A percentile compares a stretch with the other conserved stretches of the same genome.
Conservation (phyloP, 805 yeast genomes). For the Candida cerambycidarum region DNA sequence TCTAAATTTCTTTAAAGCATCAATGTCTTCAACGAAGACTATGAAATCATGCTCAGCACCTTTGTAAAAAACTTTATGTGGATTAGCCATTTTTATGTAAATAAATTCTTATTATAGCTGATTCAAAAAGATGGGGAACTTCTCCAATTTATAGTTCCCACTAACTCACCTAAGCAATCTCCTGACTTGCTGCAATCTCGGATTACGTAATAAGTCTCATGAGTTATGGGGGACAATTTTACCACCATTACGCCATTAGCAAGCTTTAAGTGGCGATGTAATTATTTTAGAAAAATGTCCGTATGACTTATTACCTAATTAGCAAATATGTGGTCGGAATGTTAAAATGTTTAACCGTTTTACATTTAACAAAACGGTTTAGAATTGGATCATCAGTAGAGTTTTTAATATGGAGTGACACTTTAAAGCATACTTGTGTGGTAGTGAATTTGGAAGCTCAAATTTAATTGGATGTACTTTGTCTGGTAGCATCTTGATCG, state of each 20-base stretch:
- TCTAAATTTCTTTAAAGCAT: conserved; percentile 46
- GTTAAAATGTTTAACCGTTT: no score
- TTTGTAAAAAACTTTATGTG: conserved; percentile 58
- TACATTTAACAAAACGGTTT: no score
- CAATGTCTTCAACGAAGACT: conserved; percentile 59
- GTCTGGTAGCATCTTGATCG: no score
- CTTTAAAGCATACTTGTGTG: no score
- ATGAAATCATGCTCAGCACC: conserved; percentile 66
- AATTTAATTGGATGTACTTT: no score
- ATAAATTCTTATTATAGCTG: neutral
- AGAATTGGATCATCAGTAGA: no score
- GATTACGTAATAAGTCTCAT: conserved; percentile 4
- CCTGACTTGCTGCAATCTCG: conserved; percentile 6
- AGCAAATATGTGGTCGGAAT: conserved; percentile 1
- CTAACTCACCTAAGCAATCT: conserved; percentile 2
- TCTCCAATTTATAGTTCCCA: conserved; percentile 5
- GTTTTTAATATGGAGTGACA: no score
- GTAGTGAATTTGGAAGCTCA: no score
- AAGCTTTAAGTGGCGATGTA: conserved; percentile 1
- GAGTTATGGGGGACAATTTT: neutral
- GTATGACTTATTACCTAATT: conserved; percentile 2
- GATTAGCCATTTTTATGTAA: conserved; percentile 19
- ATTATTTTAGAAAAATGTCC: neutral
- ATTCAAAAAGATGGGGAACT: conserved; percentile 5
- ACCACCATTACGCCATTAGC: conserved; percentile 4